phyloP scores from a whole-genome alignment of 495 filamentous ascomycete genomes.

The Neurospora sp. region DNA sequence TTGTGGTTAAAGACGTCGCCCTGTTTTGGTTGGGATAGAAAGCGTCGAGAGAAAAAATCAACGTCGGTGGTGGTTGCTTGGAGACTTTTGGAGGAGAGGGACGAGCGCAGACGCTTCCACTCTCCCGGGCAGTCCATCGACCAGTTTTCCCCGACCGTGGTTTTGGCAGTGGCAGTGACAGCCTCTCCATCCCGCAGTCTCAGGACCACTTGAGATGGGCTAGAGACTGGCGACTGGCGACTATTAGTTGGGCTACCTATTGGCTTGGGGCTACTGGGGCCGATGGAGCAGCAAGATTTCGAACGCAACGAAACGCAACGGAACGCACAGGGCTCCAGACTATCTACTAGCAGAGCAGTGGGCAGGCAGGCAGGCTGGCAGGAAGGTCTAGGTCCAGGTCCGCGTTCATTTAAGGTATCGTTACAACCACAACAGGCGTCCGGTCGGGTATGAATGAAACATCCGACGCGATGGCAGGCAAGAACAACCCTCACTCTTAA shows the following conservation, averaged over 20 bases:
- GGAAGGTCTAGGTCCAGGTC: background rate
- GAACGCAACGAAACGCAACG: background rate
- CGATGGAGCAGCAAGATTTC: background rate
- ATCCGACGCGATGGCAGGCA: background rate
- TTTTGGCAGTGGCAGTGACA: no score
- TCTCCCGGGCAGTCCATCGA: no score
- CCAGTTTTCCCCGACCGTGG: no score
- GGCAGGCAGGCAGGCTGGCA: background rate
- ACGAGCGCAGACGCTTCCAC: background rate
- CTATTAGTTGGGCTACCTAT: background rate
- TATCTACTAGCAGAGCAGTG: background rate
- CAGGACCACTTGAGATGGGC: no score
- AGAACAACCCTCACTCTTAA: background rate
- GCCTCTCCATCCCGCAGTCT: no score
- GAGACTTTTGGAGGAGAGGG: slow-evolving; percentile 22
- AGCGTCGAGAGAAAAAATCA: slow-evolving; percentile 16
- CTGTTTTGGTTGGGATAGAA: slow-evolving; percentile 13
- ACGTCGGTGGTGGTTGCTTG: slow-evolving; percentile 17
- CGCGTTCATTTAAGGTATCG: background rate
- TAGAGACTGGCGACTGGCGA: background rate
- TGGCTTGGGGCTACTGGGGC: background rate
- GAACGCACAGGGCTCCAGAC: background rate
- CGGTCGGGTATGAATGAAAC: background rate
- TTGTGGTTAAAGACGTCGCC: slow-evolving; percentile 17
- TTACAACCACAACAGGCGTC: background rate